Base-by-base conservation (phyloP, 805 yeast species). In the Cyberlindnera subsufficiens region DNA sequence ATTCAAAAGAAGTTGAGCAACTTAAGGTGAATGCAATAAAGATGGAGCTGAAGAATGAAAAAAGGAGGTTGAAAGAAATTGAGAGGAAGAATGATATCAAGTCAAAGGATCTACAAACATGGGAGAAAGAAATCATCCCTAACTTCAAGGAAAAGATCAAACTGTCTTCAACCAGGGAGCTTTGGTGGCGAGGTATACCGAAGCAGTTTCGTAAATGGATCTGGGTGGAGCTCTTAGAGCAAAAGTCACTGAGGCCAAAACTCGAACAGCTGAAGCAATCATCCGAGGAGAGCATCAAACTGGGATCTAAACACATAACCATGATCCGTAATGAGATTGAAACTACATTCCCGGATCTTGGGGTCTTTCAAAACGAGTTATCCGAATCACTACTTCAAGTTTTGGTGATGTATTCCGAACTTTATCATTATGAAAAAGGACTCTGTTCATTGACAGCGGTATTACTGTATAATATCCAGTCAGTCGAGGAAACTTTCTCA, bases 131-230 rank as follows among this genome's bases (percentile, higher is more conserved):
- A 34, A 66, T 75, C 8, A 44, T 71, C 5, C 66, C 69, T 7
- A 56, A 68, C 38, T 68, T 64, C 41, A 54, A 56, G 19, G 44
- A 47, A 6, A 61, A 63, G 35, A 55, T 74, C 17, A 58, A 62
- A 41, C 53, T 60, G 13, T 64, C 73, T 1, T 52, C 63, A 17
- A 68, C 72, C 6, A 64, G 81, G 36, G 81, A 77, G 46, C 58
- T 78, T 29, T 76, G 80, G 77, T 78, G 84, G 84, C 61, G 80
- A 30, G 81, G 81, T 5, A 54, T 79, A 3, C 80, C 84, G 1
- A 30, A 52, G n/a, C 54, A 54, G 17, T 52, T 68, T 6, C 63
- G 89, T 35, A 57, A 65, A 5, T 56, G 58, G 10, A 64, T 81
- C 3, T 83, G 89, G 89, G 55, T 60, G 45, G 58, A 58, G 36